Percentiles rank a stretch among this genome's conserved stretches.
These are phyloP conservation scores for Yarrowia porcina DNA, from an alignment of 805 yeast species.

Conservation along the genomic window DNA sequence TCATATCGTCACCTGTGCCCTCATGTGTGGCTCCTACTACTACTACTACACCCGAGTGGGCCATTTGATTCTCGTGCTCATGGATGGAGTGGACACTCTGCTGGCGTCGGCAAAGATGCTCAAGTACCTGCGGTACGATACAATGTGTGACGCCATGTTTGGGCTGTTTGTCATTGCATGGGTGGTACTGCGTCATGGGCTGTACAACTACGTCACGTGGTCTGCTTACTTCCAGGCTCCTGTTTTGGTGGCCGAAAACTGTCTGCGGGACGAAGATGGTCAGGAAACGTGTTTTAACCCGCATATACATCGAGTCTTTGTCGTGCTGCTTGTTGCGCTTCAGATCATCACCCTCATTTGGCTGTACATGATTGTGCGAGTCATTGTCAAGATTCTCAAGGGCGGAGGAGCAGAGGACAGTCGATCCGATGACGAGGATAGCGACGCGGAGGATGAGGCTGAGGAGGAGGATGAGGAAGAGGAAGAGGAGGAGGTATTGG, in stretches of 20 bases:
- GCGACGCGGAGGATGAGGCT: slow-evolving; percentile 28
- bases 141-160: slow-evolving; percentile 66
- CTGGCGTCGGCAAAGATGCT: slow-evolving; percentile 72
- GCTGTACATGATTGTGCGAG: slow-evolving; percentile 70
- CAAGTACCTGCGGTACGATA: slow-evolving; percentile 62
- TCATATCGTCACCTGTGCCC: slow-evolving; percentile 72
- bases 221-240: slow-evolving; percentile 53
- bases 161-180: slow-evolving; percentile 63
- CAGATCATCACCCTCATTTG: slow-evolving; percentile 67
- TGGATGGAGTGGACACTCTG: slow-evolving; percentile 80
- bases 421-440: slow-evolving; percentile 76
- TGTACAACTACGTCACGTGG: slow-evolving; percentile 63
- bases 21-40: slow-evolving; percentile 68
- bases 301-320: slow-evolving; percentile 43
- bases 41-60: slow-evolving; percentile 75
- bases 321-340: slow-evolving; percentile 57
- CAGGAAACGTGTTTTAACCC: slow-evolving; percentile 38
- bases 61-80: slow-evolving; percentile 67
- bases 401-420: slow-evolving; percentile 84
- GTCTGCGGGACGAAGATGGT: slow-evolving; percentile 31
- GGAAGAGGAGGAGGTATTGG: neutral
- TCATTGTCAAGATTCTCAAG: slow-evolving; percentile 62
- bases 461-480: slow-evolving; percentile 9
- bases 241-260: slow-evolving; percentile 40
- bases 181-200: slow-evolving; percentile 69